Evolutionary conservation across 2,329 filamentous ascomycete genomes (phyloP).

Genomic region (Colletotrichum tamarilloi): DNA sequence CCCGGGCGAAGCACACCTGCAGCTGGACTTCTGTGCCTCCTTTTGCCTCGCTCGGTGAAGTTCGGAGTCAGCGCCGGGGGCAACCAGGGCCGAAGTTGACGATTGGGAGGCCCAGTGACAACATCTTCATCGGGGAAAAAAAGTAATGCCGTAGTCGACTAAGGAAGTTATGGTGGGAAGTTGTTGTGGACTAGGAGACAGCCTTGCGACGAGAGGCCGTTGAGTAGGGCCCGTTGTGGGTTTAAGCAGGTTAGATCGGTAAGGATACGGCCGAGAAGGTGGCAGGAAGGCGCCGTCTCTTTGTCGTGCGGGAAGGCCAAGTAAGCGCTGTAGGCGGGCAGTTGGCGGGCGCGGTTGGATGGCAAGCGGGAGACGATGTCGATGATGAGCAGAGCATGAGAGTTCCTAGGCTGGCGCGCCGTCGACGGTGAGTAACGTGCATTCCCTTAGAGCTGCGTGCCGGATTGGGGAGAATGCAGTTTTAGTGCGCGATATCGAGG

Average conservation of each 20-base stretch:
- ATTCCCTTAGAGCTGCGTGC: conserved; percentile 27
- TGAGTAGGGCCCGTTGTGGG: conserved; percentile 29
- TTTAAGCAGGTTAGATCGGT: conserved; percentile 12
- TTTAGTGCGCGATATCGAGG: conserved; percentile 17
- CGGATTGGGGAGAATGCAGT: conserved; percentile 29
- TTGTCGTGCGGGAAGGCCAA: conserved; percentile 32
- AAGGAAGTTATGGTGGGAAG: background rate
- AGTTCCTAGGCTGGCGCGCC: conserved; percentile 18
- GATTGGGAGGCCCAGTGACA: background rate
- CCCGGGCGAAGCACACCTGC: background rate
- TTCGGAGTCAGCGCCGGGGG: background rate
- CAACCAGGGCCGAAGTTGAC: background rate
- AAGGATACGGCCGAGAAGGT: conserved; percentile 33
- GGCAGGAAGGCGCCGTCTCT: conserved; percentile 33
- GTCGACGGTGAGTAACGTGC: conserved; percentile 18
- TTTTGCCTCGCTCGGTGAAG: background rate
- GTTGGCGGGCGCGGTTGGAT: conserved; percentile 9
- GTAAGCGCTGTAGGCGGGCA: conserved; percentile 20
- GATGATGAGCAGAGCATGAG: conserved; percentile 19
- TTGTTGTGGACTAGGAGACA: conserved; percentile 10
- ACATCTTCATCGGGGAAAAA: conserved; percentile 17
- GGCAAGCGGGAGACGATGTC: conserved; percentile 14
- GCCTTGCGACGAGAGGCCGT: conserved; percentile 25
- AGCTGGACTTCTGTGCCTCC: background rate
- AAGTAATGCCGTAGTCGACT: conserved; percentile 11